Base-by-base conservation (phyloP, 2,329 filamentous ascomycete genomes). In the Phoma herbarum region DNA sequence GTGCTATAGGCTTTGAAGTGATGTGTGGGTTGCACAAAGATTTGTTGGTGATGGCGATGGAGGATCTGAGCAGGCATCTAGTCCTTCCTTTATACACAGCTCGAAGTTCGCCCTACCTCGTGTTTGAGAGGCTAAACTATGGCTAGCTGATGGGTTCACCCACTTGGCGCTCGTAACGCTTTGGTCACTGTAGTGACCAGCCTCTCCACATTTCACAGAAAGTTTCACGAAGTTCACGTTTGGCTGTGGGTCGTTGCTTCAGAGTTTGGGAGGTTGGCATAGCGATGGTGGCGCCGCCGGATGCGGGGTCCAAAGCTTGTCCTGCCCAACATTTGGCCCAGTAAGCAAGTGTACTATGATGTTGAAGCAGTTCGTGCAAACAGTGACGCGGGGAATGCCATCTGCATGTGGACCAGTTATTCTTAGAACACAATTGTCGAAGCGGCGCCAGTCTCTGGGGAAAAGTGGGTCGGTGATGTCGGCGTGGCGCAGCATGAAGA, bases 91-190 rank as follows among this genome's bases (percentile, higher is more conserved):
- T 59, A 59, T 59, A 59, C 31, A 12, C 16, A 37, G 11, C 37
- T 41, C n/a, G 4, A 53, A 8, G 22, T n/a, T 50, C 33, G 45
- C 43, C 26, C 29, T 45, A 50, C 25, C 39, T 51, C 41, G 26
- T 33, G 33, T 50, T 29, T 12, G 14, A 46, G 50, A 35, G 52
- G 50, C 41, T n/a, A 28, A 22, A 29, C 8, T n/a, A 45, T 54
- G 50, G 50, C 45, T 54, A 41, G 41, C 39, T 52, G 43, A 45
- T 47, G 37, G 49, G 12, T 45, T 49, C 55, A 49, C 49, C 49
- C 29, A 3, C n/a, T 44, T 47, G 10, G 54, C 54, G 42, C 48
- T 47, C 26, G 48, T 57, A 31, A 29, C 23, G 25, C 22, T 31
- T 53, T 31, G 33, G 16, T 29, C 23, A 41, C 23, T 10, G 26